phyloP scores from a whole-genome alignment of 176 grass and related monocot genomes.

The Aechmea fasciata region DNA sequence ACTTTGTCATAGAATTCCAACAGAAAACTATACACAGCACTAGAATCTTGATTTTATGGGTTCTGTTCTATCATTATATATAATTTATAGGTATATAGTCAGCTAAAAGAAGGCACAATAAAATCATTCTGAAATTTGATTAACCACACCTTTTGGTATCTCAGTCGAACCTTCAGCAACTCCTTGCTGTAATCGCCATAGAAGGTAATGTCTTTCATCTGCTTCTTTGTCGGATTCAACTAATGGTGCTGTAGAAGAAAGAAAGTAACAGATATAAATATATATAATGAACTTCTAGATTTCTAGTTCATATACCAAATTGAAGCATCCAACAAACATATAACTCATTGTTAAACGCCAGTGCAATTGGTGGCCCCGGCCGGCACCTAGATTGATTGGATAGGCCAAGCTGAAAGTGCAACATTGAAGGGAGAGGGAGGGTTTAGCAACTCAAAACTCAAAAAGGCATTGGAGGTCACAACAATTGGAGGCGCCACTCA shows the following conservation, averaged over 20 bases:
- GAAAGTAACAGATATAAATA: neutral
- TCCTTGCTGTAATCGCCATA: constrained; percentile 66
- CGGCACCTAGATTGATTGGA: too few relatives aligned
- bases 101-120: neutral
- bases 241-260: constrained; percentile 42
- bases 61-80: neutral
- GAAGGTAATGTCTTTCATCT: constrained; percentile 64
- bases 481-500: too few relatives aligned
- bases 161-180: constrained; percentile 86
- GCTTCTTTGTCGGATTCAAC: constrained; percentile 83
- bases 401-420: too few relatives aligned
- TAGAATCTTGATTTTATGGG: too few relatives aligned
- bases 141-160: constrained; percentile 69
- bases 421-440: too few relatives aligned
- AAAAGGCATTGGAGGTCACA: too few relatives aligned
- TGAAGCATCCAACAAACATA: neutral
- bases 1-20: too few relatives aligned
- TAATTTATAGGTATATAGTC: neutral
- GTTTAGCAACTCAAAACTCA: too few relatives aligned
- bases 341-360: too few relatives aligned
- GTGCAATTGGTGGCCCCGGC: too few relatives aligned
- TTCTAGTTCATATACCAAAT: neutral
- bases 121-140: neutral
- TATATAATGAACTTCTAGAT: neutral
- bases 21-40: too few relatives aligned